Percentiles rank a stretch among this genome's conserved stretches.
Evolutionary conservation across 1,284 basidiomycete genomes (phyloP).

Genomic region (Stygiomarasmius scandens): DNA sequence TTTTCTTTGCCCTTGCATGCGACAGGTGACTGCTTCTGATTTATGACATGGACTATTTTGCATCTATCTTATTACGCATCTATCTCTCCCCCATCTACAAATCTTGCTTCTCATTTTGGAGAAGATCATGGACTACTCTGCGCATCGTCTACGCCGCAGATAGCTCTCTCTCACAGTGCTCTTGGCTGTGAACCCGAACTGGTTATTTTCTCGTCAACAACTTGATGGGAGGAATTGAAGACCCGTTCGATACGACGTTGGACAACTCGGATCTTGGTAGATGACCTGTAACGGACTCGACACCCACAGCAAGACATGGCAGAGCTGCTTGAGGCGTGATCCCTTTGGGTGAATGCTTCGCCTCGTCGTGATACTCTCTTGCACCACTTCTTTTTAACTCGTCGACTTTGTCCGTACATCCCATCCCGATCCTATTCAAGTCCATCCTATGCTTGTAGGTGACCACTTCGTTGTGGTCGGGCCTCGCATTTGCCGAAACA

Average conservation of each 20-base stretch:
- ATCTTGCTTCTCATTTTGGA: conserved; percentile 3
- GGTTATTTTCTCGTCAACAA: conserved; percentile 2
- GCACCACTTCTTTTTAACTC: conserved; percentile 45
- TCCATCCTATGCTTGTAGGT: conserved; percentile 61
- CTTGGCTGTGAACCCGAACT: conserved; percentile 6
- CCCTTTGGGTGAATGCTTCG: conserved; percentile 51
- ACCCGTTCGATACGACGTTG: conserved; percentile 26
- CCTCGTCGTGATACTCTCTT: conserved; percentile 56
- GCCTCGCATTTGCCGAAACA: conserved; percentile 72
- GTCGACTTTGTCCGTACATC: conserved; percentile 43
- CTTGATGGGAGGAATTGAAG: background rate
- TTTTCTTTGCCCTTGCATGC: background rate
- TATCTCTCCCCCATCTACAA: conserved; percentile 1
- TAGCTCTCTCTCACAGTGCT: background rate
- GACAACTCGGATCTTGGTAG: conserved; percentile 41
- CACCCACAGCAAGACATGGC: conserved; percentile 69
- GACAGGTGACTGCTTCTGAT: conserved; percentile 23
- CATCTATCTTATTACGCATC: conserved; percentile 20
- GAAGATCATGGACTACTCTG: conserved; percentile 2
- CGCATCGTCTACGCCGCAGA: conserved; percentile 1
- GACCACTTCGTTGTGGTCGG: conserved; percentile 78
- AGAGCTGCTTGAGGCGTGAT: conserved; percentile 51
- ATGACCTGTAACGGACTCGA: conserved; percentile 52
- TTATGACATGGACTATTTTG: conserved; percentile 24
- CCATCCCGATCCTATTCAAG: conserved; percentile 50